Percentiles rank a stretch among this genome's conserved stretches.
Evolutionary conservation across 2,329 filamentous ascomycete genomes (phyloP).

Genomic region (Cercospora zeae-maydis): DNA sequence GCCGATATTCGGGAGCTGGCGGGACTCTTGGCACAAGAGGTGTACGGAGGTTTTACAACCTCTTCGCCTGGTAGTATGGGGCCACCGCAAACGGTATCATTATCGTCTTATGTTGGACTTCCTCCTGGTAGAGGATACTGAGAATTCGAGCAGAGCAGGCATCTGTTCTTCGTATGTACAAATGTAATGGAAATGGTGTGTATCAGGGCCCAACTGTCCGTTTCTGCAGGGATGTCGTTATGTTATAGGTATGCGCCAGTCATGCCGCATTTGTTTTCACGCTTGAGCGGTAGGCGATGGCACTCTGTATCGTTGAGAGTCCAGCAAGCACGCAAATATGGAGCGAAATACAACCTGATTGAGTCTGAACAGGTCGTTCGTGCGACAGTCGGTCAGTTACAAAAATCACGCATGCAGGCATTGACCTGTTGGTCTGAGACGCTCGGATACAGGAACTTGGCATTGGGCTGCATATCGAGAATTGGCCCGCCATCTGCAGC

Average conservation of each 20-base stretch:
- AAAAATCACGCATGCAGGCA: slow-evolving; percentile 2
- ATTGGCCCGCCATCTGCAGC: background rate
- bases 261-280: no score
- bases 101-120: background rate
- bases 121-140: background rate
- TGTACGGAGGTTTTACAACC: slow-evolving; percentile 1
- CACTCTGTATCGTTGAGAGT: no score
- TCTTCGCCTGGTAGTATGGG: background rate
- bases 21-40: slow-evolving; percentile 9
- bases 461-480: background rate
- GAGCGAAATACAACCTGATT: no score
- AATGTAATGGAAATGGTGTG: background rate
- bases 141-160: background rate
- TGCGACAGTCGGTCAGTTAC: background rate
- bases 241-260: no score
- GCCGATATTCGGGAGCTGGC: slow-evolving; percentile 43
- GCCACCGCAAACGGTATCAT: background rate
- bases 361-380: background rate
- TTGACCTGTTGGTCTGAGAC: background rate
- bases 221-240: no score
- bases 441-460: background rate
- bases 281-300: no score
- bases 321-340: no score
- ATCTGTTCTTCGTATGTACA: background rate
- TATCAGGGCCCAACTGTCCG: background rate